Evolutionary conservation across 2,329 filamentous ascomycete genomes (phyloP).

Genomic region (Apiospora malaysiana): DNA sequence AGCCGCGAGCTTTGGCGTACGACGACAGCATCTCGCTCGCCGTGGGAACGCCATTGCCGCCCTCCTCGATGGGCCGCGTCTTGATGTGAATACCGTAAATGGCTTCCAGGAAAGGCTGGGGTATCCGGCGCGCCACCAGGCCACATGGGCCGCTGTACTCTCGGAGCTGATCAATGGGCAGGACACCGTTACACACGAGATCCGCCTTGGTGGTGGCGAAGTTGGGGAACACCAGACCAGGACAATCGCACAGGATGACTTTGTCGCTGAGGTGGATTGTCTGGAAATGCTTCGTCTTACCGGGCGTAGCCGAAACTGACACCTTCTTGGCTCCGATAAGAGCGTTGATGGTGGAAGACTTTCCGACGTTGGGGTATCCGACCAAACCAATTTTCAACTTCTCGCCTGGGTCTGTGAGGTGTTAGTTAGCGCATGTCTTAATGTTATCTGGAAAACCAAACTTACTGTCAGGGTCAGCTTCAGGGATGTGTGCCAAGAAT

Average conservation of each 20-base stretch:
- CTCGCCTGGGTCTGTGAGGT: constrained; percentile 49
- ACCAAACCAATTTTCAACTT: constrained; percentile 93
- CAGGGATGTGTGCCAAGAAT: constrained; percentile 77
- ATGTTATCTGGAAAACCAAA: background rate
- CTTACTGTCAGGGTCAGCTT: constrained; percentile 59
- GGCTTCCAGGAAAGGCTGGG: constrained; percentile 86
- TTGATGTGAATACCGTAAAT: constrained; percentile 92
- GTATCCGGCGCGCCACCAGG: constrained; percentile 84
- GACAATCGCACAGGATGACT: constrained; percentile 95
- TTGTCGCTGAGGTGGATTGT: constrained; percentile 92
- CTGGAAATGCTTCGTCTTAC: constrained; percentile 99
- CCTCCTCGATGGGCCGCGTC: constrained; percentile 83
- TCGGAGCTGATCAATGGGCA: constrained; percentile 95
- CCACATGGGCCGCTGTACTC: constrained; percentile 89
- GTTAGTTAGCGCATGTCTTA: constrained; percentile 34
- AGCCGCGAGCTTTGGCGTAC: constrained; percentile 89
- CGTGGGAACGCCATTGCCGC: constrained; percentile 85
- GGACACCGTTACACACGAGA: constrained; percentile 90
- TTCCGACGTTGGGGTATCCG: constrained; percentile 98
- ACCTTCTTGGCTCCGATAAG: constrained; percentile 99
- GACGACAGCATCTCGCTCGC: constrained; percentile 84
- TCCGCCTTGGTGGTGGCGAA: constrained; percentile 97
- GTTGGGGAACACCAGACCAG: constrained; percentile 97
- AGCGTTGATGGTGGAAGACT: constrained; percentile 98
- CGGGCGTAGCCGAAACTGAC: constrained; percentile 94